phyloP scores from a whole-genome alignment of 2,329 filamentous ascomycete species.

The Xylariaceae sp. region DNA sequence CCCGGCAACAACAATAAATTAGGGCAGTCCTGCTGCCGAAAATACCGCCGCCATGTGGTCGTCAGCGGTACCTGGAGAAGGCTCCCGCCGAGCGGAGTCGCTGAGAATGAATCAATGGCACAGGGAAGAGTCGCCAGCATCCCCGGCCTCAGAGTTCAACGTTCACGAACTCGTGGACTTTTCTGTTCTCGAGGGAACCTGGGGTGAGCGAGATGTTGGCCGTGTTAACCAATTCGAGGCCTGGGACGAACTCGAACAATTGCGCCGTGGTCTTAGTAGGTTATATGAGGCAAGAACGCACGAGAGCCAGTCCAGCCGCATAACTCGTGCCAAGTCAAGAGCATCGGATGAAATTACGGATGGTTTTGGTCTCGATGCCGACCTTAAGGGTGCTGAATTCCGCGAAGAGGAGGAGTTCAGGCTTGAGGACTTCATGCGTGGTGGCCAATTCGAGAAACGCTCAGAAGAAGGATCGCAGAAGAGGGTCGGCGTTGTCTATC shows the following conservation, averaged over 20 bases:
- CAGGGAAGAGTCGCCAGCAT: slow-evolving; percentile 23
- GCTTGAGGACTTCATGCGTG: slow-evolving; percentile 64
- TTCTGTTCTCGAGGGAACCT: slow-evolving; percentile 30
- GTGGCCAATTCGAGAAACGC: slow-evolving; percentile 72
- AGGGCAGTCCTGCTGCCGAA: too few relatives aligned
- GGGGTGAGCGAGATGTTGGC: slow-evolving; percentile 38
- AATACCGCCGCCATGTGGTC: slow-evolving; percentile 32
- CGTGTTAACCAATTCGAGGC: slow-evolving; percentile 35
- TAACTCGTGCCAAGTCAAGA: slow-evolving; percentile 11
- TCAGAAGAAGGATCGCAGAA: slow-evolving; percentile 64
- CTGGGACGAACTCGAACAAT: slow-evolving; percentile 35
- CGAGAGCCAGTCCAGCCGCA: slow-evolving; percentile 33
- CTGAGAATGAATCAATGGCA: slow-evolving; percentile 28
- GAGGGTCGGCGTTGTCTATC: slow-evolving; percentile 73
- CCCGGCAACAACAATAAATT: too few relatives aligned
- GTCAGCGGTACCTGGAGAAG: slow-evolving; percentile 32
- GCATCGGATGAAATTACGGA: slow-evolving; percentile 10
- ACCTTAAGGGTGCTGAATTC: slow-evolving; percentile 27
- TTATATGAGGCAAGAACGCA: slow-evolving; percentile 35
- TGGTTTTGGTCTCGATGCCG: slow-evolving; percentile 26
- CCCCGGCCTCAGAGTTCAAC: slow-evolving; percentile 8
- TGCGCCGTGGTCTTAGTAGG: slow-evolving; percentile 35
- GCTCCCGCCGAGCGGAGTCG: slow-evolving; percentile 34
- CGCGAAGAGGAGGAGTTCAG: slow-evolving; percentile 61
- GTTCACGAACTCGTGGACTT: slow-evolving; percentile 3